These are phyloP conservation scores for Amanita inopinata DNA, from an alignment of 768 basidiomycete genomes.

Conservation along the genomic window DNA sequence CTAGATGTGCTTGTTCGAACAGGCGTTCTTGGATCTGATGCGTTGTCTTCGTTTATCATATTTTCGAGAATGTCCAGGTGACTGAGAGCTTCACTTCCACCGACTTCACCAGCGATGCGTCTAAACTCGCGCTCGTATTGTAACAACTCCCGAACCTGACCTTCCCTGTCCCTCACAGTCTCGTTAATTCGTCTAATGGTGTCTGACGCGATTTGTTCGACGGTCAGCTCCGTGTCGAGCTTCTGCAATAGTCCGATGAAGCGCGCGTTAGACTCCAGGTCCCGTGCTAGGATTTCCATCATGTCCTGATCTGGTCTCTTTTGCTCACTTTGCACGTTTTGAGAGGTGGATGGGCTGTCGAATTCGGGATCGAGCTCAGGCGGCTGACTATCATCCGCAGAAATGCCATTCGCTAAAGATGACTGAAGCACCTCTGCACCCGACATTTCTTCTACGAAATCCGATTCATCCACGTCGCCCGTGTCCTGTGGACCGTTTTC, in stretches of 20 bases:
- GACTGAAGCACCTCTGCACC: conserved; percentile 16
- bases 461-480: conserved; percentile 22
- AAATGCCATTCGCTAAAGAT: conserved; percentile 19
- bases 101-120: conserved; percentile 67
- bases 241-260: conserved; percentile 66
- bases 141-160: conserved; percentile 68
- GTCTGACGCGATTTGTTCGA: conserved; percentile 68
- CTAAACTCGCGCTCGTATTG: conserved; percentile 75
- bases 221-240: conserved; percentile 45
- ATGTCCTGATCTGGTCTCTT: conserved; percentile 43
- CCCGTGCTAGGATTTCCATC: conserved; percentile 62
- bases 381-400: conserved; percentile 20
- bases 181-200: conserved; percentile 73
- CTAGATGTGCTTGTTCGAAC: background rate
- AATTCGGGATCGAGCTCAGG: conserved; percentile 37
- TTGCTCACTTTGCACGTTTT: conserved; percentile 21
- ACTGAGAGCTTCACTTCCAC: conserved; percentile 64
- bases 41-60: conserved; percentile 35
- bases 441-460: conserved; percentile 36
- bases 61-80: conserved; percentile 54
- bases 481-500: conserved; percentile 20
- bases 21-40: conserved; percentile 16
- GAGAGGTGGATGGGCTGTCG: conserved; percentile 23
- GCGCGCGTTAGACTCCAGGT: conserved; percentile 68
- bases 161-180: conserved; percentile 66